These are phyloP conservation scores for Micromonas commoda DNA, from an alignment of 139 green algal genomes.

Conservation along the genomic window DNA sequence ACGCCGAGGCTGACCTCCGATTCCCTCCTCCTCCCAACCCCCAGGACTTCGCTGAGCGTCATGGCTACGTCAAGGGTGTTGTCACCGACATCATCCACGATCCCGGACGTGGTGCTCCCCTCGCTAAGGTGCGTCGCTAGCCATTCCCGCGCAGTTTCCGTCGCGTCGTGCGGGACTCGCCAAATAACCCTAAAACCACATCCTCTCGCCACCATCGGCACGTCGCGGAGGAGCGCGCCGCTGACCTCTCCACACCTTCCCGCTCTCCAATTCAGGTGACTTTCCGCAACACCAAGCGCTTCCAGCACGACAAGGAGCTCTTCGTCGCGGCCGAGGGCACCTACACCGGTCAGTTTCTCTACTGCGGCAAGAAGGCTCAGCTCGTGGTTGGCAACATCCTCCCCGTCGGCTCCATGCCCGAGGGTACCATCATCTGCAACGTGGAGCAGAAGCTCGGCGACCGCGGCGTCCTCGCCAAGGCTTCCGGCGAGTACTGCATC, in stretches of 20 bases:
- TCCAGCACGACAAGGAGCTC: constrained; percentile 91
- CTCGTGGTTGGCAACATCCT: constrained; percentile 95
- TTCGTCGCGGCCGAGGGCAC: constrained; percentile 93
- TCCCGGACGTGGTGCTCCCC: constrained; percentile 85
- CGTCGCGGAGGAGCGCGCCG: neutral
- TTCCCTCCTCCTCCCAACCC: neutral
- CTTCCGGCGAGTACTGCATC: constrained; percentile 94
- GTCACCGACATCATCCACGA: constrained; percentile 98
- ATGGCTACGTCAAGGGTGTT: constrained; percentile 64
- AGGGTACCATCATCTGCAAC: constrained; percentile 98
- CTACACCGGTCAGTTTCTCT: constrained; percentile 97
- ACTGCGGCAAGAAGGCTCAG: constrained; percentile 91
- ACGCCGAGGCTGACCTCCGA: neutral
- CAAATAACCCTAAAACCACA: neutral
- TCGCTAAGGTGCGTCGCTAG: constrained; percentile 69
- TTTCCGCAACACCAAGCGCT: constrained; percentile 89
- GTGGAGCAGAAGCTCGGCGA: constrained; percentile 92
- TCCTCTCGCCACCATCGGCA: neutral
- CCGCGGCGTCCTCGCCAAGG: constrained; percentile 81
- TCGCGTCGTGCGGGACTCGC: too few relatives aligned
- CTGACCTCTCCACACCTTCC: neutral
- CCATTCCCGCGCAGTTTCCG: neutral
- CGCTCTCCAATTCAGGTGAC: constrained; percentile 57
- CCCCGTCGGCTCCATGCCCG: constrained; percentile 91
- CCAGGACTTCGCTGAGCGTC: constrained; percentile 45